These are phyloP conservation scores for Willaertia magna DNA, from an alignment of 208 protist species.

Conservation along the genomic window DNA sequence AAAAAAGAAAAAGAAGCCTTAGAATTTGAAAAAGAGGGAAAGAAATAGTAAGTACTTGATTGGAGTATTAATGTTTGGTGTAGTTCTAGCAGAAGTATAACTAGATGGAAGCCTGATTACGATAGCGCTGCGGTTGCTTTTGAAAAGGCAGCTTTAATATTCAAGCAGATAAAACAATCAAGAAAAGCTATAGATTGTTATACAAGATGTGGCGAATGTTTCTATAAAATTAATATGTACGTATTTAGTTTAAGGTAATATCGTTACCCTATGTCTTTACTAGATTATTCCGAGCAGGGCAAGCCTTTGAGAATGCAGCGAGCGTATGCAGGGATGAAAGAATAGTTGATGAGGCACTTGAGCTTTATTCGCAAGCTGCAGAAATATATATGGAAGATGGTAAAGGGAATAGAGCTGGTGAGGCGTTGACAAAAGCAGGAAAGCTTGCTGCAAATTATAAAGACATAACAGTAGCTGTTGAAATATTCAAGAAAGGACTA, in stretches of 20 bases:
- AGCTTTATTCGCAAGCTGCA: neutral
- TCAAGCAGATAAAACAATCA: neutral
- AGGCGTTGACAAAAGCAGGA: neutral
- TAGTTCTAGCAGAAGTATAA: neutral
- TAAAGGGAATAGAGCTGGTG: neutral
- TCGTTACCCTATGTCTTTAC: too few relatives aligned
- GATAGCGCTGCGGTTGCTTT: neutral
- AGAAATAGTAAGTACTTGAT: neutral
- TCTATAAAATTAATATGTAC: neutral
- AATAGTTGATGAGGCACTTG: neutral
- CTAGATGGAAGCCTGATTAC: neutral
- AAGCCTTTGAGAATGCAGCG: neutral
- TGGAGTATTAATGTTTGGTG: neutral
- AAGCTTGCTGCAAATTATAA: neutral
- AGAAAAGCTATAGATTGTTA: neutral
- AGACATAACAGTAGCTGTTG: neutral
- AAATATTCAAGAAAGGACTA: neutral
- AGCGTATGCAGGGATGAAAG: neutral
- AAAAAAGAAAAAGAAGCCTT: neutral
- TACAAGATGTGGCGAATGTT: neutral
- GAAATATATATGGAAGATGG: neutral
- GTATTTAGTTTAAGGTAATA: neutral
- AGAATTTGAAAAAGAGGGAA: neutral
- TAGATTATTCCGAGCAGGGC: neutral
- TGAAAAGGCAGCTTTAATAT: neutral